A percentile compares a stretch with the other conserved stretches of the same genome.
phyloP scores from a whole-genome alignment of 1,139 yeast species.

The Nakaseomyces sp. region DNA sequence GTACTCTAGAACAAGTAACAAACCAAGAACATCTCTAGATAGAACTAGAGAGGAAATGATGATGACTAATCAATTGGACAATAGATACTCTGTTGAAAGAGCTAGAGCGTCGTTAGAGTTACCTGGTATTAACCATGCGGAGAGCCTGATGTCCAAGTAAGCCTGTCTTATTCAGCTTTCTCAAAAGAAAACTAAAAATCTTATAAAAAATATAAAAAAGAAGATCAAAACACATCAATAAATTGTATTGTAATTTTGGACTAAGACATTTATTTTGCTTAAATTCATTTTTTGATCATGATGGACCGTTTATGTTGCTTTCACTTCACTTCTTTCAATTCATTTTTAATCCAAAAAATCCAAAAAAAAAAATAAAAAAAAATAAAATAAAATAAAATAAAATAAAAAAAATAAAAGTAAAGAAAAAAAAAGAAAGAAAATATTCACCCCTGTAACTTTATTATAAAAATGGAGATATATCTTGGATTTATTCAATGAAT shows the following conservation, averaged over 20 bases:
- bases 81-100: slow-evolving; percentile 32
- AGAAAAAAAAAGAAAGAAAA: not conserved
- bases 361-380: not conserved
- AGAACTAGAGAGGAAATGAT: slow-evolving; percentile 32
- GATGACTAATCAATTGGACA: slow-evolving; percentile 31
- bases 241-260: not conserved
- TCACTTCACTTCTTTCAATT: not conserved
- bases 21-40: slow-evolving; percentile 30
- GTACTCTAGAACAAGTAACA: slow-evolving; percentile 3
- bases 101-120: slow-evolving; percentile 35
- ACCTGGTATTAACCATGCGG: slow-evolving; percentile 35
- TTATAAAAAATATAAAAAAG: too few relatives aligned
- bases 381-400: not conserved
- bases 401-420: not conserved
- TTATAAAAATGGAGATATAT: not conserved
- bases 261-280: not conserved
- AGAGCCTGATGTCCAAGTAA: slow-evolving; percentile 14
- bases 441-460: not conserved
- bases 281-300: not conserved
- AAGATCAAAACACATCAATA: too few relatives aligned
- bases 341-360: too few relatives aligned
- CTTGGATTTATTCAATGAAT: too few relatives aligned
- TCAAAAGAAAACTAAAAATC: too few relatives aligned
- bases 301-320: not conserved
- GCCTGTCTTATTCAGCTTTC: too few relatives aligned